Base-by-base conservation (phyloP, 768 basidiomycete genomes). In the Tephrocybe rancida region DNA sequence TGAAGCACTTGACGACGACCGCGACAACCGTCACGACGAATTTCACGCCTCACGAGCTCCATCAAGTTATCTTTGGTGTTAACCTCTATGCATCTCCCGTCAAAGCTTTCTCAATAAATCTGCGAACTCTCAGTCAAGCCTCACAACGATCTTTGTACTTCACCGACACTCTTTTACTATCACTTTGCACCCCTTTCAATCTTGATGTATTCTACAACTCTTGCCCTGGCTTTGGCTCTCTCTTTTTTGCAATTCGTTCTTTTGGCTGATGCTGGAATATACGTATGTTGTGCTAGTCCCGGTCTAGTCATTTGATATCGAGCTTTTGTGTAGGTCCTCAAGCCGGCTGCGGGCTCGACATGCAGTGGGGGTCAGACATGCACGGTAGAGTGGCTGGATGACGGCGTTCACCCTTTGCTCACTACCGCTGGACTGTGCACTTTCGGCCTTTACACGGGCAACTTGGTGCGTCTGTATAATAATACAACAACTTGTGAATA, bases 371-470 rank as follows among this genome's bases (percentile, higher is more conserved):
- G 82, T 10, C 66, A 81, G 56, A 55, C 77, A 5, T 87, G 85
- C 67, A 67, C 64, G 0, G 75, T 90, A 6, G 52, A 73, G 41
- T 91, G 87, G 88, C 54, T 82, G 1, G 88, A 92, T 50, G 73
- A 91, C 56, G 88, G 88, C 16, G 34, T 55, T 9, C 32, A 50
- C 1, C 88, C 89, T 3, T 64, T 82, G 16, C 57, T 78, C n/a
- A 37, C 70, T 5, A 52, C 61, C 29, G 77, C 90, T 44, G 86
- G 87, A 3, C 64, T 79, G 0, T 77, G 80, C 46, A 68, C 70
- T 2, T 76, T 87, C 48, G 85, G 73, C 1, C 67, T 92, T 27
- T 90, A 80, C 57, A 76, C 75, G n/a, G 84, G 83, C 8, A 63
- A 78, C 7, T 64, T 73, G 69, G 86, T 85, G 53, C 44, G 77